Evolutionary conservation across 371 early-diverging fungal genomes (phyloP), one percentile per base, ranked within the genome.

Genomic region (Chytridium lagenaria): DNA sequence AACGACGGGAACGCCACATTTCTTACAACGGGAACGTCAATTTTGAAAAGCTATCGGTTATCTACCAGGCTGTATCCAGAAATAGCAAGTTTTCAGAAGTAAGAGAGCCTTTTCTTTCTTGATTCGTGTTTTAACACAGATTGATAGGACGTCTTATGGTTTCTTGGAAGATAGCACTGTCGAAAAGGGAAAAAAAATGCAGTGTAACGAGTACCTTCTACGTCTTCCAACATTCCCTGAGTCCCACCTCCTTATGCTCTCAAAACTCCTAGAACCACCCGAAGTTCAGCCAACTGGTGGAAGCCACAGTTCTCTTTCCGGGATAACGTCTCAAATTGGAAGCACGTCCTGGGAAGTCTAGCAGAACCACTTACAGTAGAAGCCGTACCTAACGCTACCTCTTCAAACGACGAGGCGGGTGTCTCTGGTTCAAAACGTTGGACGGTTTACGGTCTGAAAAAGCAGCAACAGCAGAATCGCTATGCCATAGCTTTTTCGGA

Each of bases 1-100:
- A 66, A 66, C 44, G 66, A 66, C 44, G 66, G 66, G 2, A 66
- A 66, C 66, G 40, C 66, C 10, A 40, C 66, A 3, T 37, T 34
- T 37, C 30, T 66, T 2, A 23, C 5, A 30, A 30, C 22, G 66
- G 44, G 5, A 2, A 23, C 2, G 40, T 66, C 26, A 66, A 66
- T 28, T 66, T 66, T 66, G 66, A 66, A 26, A 66, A 66, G 44
- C 49, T 66, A 3, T 26, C 49, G 36, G 12, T 7, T 33, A 66
- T 66, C 44, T 44, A 40, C 28, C 30, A 38, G 2, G n/a, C 66
- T n/a, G 66, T 28, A 19, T 15, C 44, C 3, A 5, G 49, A n/a
- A 15, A 44, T 66, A 5, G 19, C 26, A 2, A 22, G 26, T 7
- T 66, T 7, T 44, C 66, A 66, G 40, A 66, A 44, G 66, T 37